Base-by-base conservation (phyloP, 2,329 filamentous ascomycete species). In the Phaeosphaeriaceae sp. region DNA sequence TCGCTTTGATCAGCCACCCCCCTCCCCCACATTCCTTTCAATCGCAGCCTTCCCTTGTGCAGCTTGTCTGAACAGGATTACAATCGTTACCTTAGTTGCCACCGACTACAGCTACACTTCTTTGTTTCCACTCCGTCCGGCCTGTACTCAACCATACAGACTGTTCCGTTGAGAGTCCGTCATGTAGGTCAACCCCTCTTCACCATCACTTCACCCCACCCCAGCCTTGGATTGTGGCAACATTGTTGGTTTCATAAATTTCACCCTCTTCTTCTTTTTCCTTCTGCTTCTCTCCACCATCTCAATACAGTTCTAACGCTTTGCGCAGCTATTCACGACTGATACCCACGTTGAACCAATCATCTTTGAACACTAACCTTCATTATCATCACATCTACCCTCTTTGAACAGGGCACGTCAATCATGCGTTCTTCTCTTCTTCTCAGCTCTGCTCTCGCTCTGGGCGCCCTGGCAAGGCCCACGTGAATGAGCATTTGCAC, bases 351-450 rank as follows among this genome's bases (percentile, higher is more conserved):
- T 33, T 47, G 42, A 47, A 56, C 54, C 48, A 26, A 45, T 48
- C 43, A 55, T 58, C 50, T 21, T 8, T 46, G 42, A 33, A 34
- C 28, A 35, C 21, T 26, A 42, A 33, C 39, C 47, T 16, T 33
- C 46, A 47, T 32, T 42, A 40, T 11, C 15, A 51, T 35, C 43
- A 41, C 13, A 46, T 37, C 18, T 38, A 38, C 43, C 13, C 46
- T 49, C 36, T 47, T 56, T 42, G 32, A 16, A 29, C n/a, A n/a
- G n/a, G n/a, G n/a, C 42, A 36, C 33, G n/a, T 45, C 50, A 42
- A 63, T 40, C 18, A 72, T 72, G 68, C 66, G 60, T 46, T 62
- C 61, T 20, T 56, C 52, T 12, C 12, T 65, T 40, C 47, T 70
- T 44, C 46, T 70, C 40, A 49, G 61, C 41, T 63, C 60, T 9